Base-by-base conservation (phyloP, 2,329 filamentous ascomycete genomes). In the Calonectria crousiana region DNA sequence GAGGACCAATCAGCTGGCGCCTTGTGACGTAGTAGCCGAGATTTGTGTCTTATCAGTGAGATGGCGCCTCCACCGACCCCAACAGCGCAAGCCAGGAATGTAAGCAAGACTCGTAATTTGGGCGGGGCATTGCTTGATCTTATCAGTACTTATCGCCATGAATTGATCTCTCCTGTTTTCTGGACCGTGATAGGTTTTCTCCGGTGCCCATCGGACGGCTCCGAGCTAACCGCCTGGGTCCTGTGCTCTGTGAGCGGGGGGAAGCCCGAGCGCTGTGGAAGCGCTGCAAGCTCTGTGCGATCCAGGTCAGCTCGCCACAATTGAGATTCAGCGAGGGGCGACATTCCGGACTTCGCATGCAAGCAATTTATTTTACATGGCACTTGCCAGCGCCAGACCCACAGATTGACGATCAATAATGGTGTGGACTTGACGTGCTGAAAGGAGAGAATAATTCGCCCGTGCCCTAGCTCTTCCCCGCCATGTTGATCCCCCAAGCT, bases 21-120 rank as follows among this genome's bases (percentile, higher is more conserved):
- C 1, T 18, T 36, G 8, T 65, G 34, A 38, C 56, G 71, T 52
- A 49, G 28, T 56, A 32, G 28, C 47, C 56, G 47, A 56, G 36
- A 28, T 60, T 66, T 41, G 14, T 30, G 23, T 34, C 58, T 73
- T 73, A 73, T 73, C 71, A 73, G 66, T 23, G 30, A 51, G 6
- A 34, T 44, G 30, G 41, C 44, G 64, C 62, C 26, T 52, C 53
- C 44, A 32, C 47, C 58, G 28, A 32, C 65, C 34, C 36, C 36
- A 47, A 44, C 8, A 14, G 32, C 23, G 20, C 23, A 8, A 20
- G 20, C 6, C 23, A 10, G 38, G 30, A 51, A 51, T 69, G 30
- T 47, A 47, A 41, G 51, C 26, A 32, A 23, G 38, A 44, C 41
- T 34, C 28, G 38, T 18, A 28, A 53, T 62, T 5, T 62, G 6